Conservation (phyloP, 1,284 basidiomycete genomes). For the Cronartium ribicola region DNA sequence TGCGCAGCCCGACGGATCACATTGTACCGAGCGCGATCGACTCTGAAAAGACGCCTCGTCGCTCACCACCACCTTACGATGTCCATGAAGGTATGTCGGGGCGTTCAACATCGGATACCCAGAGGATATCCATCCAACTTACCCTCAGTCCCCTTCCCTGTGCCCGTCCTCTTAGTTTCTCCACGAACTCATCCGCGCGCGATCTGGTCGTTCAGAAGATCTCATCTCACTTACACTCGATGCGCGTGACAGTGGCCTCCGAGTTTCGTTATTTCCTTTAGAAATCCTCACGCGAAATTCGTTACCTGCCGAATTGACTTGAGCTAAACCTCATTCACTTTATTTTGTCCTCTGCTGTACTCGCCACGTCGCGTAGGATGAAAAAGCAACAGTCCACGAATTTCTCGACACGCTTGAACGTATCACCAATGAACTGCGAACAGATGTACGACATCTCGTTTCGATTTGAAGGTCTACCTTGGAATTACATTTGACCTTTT, state of each 20-base stretch:
- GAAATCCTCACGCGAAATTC: neutral
- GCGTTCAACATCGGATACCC: neutral
- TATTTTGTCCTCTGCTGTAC: neutral
- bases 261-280: slow-evolving; percentile 6
- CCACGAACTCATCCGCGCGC: slow-evolving; percentile 26
- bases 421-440: slow-evolving; percentile 73
- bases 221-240: slow-evolving; percentile 22
- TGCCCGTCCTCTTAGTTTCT: slow-evolving; percentile 14
- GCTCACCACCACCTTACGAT: neutral
- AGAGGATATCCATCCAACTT: neutral
- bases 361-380: slow-evolving; percentile 52
- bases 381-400: slow-evolving; percentile 71
- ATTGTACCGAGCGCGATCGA: no score
- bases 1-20: no score
- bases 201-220: slow-evolving; percentile 12
- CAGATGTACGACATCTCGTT: slow-evolving; percentile 59
- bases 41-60: no score
- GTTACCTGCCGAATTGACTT: neutral
- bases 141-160: neutral
- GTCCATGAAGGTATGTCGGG: neutral
- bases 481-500: slow-evolving; percentile 43
- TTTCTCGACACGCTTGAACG: slow-evolving; percentile 89
- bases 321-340: neutral
- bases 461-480: neutral
- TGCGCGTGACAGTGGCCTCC: slow-evolving; percentile 30